A percentile compares a stretch with the other conserved stretches of the same genome.
Evolutionary conservation across 1,139 yeast genomes (phyloP).

Genomic region (Saccharomyces pastorianus): DNA sequence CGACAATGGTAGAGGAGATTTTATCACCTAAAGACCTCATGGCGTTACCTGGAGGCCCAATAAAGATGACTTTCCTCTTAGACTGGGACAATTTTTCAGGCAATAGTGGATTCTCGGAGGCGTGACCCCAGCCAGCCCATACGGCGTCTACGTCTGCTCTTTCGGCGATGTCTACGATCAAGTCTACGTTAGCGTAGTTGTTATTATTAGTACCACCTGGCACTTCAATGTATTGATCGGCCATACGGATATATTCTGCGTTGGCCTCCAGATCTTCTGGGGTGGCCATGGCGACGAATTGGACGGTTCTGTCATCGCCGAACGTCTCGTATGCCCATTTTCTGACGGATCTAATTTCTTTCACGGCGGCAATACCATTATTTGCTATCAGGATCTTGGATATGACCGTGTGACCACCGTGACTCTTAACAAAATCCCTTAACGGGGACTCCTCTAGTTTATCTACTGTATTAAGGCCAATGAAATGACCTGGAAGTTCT

Average conservation of each 20-base stretch:
- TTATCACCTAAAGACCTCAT: slow-evolving; percentile 98
- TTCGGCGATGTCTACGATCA: slow-evolving; percentile 94
- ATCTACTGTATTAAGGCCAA: slow-evolving; percentile 39
- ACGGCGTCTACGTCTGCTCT: slow-evolving; percentile 95
- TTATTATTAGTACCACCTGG: slow-evolving; percentile 99
- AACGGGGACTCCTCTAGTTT: slow-evolving; percentile 64
- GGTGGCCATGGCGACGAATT: slow-evolving; percentile 97
- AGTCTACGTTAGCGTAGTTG: slow-evolving; percentile 94
- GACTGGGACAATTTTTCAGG: slow-evolving; percentile 92
- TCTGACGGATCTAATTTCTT: slow-evolving; percentile 92
- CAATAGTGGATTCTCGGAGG: slow-evolving; percentile 89
- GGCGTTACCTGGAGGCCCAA: slow-evolving; percentile 98
- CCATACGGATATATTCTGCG: slow-evolving; percentile 97
- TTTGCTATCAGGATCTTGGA: slow-evolving; percentile 85
- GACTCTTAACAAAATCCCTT: slow-evolving; percentile 74
- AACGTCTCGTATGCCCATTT: slow-evolving; percentile 99
- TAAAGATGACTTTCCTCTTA: slow-evolving; percentile 78
- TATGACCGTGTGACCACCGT: slow-evolving; percentile 94
- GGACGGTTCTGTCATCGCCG: slow-evolving; percentile 88
- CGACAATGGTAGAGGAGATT: slow-evolving; percentile 93
- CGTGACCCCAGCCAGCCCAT: slow-evolving; percentile 99
- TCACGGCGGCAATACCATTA: slow-evolving; percentile 98
- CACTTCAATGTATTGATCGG: slow-evolving; percentile 95
- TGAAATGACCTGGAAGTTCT: slow-evolving; percentile 3
- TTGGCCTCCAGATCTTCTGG: slow-evolving; percentile 96